These are phyloP conservation scores for Solanum tarapatanum DNA, from an alignment of 257 asterid species.

Conservation along the genomic window DNA sequence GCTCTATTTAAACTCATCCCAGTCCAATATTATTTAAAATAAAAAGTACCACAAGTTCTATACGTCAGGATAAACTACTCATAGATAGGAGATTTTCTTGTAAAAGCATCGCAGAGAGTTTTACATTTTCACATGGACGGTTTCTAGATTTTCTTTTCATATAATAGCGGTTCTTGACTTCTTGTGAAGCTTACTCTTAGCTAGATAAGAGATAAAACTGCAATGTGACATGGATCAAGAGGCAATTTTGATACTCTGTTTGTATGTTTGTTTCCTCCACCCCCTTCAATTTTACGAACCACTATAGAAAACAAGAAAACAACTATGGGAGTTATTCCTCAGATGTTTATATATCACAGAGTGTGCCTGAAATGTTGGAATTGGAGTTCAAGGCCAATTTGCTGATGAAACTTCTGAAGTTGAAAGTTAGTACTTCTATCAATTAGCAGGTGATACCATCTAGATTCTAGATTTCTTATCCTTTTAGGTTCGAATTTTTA, in stretches of 20 bases:
- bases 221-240: neutral
- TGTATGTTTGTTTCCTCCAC: neutral
- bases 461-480: neutral
- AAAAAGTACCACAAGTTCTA: neutral
- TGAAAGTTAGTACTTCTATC: neutral
- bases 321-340: neutral
- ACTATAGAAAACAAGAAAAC: neutral
- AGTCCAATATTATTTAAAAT: neutral
- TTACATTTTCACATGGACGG: neutral
- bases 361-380: neutral
- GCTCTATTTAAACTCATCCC: neutral
- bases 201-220: neutral
- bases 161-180: neutral
- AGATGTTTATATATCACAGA: neutral
- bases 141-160: neutral
- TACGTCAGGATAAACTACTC: neutral
- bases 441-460: neutral
- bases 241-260: neutral
- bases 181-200: neutral
- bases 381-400: neutral
- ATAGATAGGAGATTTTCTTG: neutral
- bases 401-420: neutral
- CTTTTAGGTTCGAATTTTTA: neutral
- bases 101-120: neutral
- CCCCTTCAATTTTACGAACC: neutral